A percentile compares a stretch with the other conserved stretches of the same genome.
Conservation (phyloP, 768 basidiomycete species). For the Leucocoprinus leucothites region DNA sequence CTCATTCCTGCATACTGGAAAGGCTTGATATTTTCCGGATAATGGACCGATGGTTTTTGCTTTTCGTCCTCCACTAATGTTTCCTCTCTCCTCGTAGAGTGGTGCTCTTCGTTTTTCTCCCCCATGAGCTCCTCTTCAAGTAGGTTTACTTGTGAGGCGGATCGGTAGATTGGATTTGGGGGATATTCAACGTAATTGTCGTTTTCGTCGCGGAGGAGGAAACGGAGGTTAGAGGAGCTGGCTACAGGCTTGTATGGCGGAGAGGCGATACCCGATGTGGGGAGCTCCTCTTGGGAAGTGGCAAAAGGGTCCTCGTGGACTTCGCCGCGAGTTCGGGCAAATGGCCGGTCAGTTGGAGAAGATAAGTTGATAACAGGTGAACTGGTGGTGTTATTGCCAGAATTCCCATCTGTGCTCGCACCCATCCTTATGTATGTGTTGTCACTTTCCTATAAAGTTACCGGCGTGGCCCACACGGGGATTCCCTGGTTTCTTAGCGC, state of each 20-base stretch:
- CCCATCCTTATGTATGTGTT: background rate
- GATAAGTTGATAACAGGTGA: background rate
- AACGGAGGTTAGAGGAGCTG: slow-evolving; percentile 23
- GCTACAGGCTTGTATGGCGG: slow-evolving; percentile 35
- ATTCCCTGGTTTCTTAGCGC: background rate
- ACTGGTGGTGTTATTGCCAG: background rate
- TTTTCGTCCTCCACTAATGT: slow-evolving; percentile 19
- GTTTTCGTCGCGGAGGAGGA: slow-evolving; percentile 23
- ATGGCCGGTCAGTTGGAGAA: background rate
- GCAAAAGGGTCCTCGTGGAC: slow-evolving; percentile 6
- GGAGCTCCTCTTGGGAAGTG: slow-evolving; percentile 11
- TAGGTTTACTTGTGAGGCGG: slow-evolving; percentile 5
- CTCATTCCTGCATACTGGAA: slow-evolving; percentile 16
- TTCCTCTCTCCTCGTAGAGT: slow-evolving; percentile 11
- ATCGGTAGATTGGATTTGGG: slow-evolving; percentile 25
- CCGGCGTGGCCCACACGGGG: background rate
- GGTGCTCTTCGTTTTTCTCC: slow-evolving; percentile 11
- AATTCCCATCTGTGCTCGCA: background rate
- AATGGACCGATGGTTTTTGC: slow-evolving; percentile 40
- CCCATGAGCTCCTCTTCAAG: background rate
- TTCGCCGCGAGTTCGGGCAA: background rate
- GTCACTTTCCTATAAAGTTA: background rate
- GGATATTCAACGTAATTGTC: slow-evolving; percentile 14
- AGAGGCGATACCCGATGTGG: slow-evolving; percentile 19
- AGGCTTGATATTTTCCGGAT: slow-evolving; percentile 38